These are phyloP conservation scores for Rhodamnia rubescens DNA, from an alignment of 345 rosid genomes.

Conservation along the genomic window DNA sequence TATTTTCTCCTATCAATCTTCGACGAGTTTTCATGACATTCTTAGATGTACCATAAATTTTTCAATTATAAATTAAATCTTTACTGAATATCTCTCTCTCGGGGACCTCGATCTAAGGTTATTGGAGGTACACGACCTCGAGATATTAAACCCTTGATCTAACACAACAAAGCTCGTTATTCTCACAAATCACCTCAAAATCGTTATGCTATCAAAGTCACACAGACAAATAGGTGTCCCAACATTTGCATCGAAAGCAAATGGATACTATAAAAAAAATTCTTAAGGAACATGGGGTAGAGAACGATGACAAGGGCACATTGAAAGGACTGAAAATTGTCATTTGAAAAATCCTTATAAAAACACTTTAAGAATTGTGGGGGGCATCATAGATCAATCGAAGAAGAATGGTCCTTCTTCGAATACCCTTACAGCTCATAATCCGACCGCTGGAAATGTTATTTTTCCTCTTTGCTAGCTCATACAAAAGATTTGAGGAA, in stretches of 20 bases:
- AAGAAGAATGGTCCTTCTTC: not conserved
- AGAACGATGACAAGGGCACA: not conserved
- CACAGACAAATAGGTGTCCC: too few relatives aligned
- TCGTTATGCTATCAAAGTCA: too few relatives aligned
- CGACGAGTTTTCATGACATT: not conserved
- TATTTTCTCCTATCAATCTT: not conserved
- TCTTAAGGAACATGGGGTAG: not conserved
- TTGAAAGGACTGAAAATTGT: not conserved
- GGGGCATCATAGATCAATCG: not conserved
- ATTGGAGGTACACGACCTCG: too few relatives aligned
- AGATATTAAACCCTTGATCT: too few relatives aligned
- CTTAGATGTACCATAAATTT: not conserved
- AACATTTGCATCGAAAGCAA: not conserved
- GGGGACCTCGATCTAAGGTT: too few relatives aligned
- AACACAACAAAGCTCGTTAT: too few relatives aligned
- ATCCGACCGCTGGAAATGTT: not conserved
- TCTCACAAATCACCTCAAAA: too few relatives aligned
- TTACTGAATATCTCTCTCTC: not conserved
- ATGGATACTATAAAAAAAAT: not conserved
- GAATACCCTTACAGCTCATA: not conserved
- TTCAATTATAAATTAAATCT: not conserved
- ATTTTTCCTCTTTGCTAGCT: not conserved
- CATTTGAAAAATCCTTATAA: not conserved
- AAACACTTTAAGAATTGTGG: not conserved
- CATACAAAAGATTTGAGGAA: not conserved